These are phyloP conservation scores for Pythium utonaiense DNA, from an alignment of 352 stramenopile species.

Conservation along the genomic window DNA sequence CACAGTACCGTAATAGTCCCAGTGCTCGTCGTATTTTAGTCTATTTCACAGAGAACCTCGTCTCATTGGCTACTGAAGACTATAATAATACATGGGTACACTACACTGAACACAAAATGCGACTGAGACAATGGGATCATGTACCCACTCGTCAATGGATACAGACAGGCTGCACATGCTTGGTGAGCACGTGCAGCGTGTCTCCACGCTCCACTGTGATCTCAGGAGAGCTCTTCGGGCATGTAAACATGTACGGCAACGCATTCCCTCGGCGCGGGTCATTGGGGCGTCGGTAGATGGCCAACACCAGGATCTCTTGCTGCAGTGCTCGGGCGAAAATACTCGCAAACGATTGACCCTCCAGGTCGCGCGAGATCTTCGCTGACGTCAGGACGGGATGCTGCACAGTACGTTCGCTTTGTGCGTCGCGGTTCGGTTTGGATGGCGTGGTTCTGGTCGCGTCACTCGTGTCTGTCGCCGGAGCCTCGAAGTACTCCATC, in stretches of 20 bases:
- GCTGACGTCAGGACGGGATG: constrained; percentile 33
- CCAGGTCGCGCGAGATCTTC: constrained; percentile 29
- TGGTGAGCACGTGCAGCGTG: constrained; percentile 39
- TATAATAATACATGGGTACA: constrained; percentile 5
- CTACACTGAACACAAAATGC: not conserved
- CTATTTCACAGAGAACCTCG: not conserved
- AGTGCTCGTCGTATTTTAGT: not conserved
- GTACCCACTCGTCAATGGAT: constrained; percentile 23
- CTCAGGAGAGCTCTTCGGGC: constrained; percentile 26
- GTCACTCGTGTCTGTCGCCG: not conserved
- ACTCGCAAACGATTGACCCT: constrained; percentile 34
- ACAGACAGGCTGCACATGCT: constrained; percentile 20
- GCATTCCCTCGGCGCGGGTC: constrained; percentile 35
- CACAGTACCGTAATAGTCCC: not conserved
- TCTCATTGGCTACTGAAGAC: not conserved
- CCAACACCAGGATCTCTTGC: constrained; percentile 43
- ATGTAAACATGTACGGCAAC: constrained; percentile 57
- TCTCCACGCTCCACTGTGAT: constrained; percentile 36
- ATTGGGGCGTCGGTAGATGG: constrained; percentile 40
- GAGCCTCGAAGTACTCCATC: constrained; percentile 29
- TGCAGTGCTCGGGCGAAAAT: constrained; percentile 39
- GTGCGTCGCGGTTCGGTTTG: not conserved
- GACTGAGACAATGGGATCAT: not conserved
- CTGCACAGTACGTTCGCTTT: constrained; percentile 5
- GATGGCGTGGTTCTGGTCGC: not conserved